Conservation (phyloP, 768 basidiomycete genomes). For the Russula virescens region DNA sequence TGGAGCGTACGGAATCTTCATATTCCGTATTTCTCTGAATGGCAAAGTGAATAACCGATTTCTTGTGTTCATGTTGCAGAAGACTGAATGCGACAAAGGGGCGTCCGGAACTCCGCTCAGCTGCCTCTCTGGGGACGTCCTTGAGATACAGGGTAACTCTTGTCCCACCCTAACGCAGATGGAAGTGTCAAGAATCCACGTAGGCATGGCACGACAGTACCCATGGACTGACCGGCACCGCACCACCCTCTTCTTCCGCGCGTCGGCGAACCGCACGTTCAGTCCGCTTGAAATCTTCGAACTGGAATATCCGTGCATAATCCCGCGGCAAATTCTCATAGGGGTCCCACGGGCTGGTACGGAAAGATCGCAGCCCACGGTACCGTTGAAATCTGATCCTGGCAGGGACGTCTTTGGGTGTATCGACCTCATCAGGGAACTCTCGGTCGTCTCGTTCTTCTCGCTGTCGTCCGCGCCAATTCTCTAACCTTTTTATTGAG, state of each 20-base stretch:
- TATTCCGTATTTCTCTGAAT: constrained; percentile 96
- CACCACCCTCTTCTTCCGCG: constrained; percentile 53
- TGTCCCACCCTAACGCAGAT: constrained; percentile 59
- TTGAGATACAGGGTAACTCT: constrained; percentile 74
- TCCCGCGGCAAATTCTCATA: constrained; percentile 93
- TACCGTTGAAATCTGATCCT: constrained; percentile 83
- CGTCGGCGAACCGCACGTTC: constrained; percentile 62
- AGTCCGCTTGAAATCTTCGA: constrained; percentile 89
- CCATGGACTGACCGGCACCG: constrained; percentile 54
- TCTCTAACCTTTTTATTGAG: constrained; percentile 45
- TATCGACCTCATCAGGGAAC: constrained; percentile 98
- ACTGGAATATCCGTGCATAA: constrained; percentile 93
- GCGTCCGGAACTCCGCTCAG: constrained; percentile 28
- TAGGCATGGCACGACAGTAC: too few species aligned
- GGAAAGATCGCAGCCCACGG: constrained; percentile 85
- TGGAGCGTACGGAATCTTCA: constrained; percentile 80
- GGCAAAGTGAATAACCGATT: constrained; percentile 85
- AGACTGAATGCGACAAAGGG: constrained; percentile 75
- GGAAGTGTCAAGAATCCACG: background rate
- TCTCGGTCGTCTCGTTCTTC: constrained; percentile 76
- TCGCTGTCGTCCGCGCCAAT: constrained; percentile 62
- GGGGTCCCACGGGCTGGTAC: constrained; percentile 97
- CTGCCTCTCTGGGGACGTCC: constrained; percentile 63
- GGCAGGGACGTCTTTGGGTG: constrained; percentile 79
- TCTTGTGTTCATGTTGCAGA: constrained; percentile 94